Conservation (phyloP, 495 filamentous ascomycete species). For the Emericellopsis terricola region DNA sequence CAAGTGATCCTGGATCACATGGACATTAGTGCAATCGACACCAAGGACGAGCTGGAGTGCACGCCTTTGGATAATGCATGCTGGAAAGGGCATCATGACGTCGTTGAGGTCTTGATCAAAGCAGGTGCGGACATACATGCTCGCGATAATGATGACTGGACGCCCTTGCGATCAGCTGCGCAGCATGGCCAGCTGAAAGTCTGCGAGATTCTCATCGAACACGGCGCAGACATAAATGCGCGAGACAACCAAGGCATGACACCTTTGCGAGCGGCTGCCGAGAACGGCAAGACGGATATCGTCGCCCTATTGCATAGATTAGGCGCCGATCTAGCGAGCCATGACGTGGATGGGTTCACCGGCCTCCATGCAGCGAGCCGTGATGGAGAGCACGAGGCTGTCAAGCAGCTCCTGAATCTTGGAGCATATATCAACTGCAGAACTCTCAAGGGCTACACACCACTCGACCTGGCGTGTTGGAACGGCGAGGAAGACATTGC, state of each 20-base stretch:
- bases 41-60: neutral
- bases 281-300: conserved; percentile 1
- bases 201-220: conserved; percentile 2
- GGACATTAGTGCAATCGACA: neutral
- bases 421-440: conserved; percentile 3
- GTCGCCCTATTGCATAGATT: neutral
- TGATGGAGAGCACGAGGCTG: neutral
- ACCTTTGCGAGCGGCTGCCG: conserved; percentile 4
- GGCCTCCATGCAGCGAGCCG: too few relatives aligned
- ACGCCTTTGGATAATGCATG: neutral
- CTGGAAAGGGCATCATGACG: neutral
- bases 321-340: conserved; percentile 4
- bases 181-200: conserved; percentile 2
- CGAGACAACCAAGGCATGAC: neutral
- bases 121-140: neutral
- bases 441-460: neutral
- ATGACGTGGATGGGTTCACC: too few relatives aligned
- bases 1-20: neutral
- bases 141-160: neutral
- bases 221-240: conserved; percentile 3
- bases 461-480: conserved; percentile 1
- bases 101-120: neutral
- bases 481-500: neutral
- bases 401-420: conserved; percentile 3
- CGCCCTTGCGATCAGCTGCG: conserved; percentile 4